These are phyloP conservation scores for Euryodendron excelsum DNA, from an alignment of 148 eudicot genomes.

Conservation along the genomic window DNA sequence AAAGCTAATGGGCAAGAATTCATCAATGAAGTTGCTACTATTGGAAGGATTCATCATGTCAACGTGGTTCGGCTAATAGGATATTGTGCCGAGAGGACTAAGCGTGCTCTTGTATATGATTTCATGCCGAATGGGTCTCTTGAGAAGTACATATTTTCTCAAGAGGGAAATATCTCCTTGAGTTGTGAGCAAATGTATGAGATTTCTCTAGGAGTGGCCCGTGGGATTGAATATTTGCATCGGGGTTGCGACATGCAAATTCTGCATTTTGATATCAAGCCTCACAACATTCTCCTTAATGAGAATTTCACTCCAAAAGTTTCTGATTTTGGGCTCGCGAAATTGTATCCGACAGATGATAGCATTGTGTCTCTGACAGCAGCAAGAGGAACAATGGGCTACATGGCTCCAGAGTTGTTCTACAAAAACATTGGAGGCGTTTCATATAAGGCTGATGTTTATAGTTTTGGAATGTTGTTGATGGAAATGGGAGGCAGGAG, in stretches of 20 bases:
- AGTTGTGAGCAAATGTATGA: conserved; percentile 13
- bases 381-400: conserved; percentile 9
- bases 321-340: conserved; percentile 20
- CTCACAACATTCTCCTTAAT: conserved; percentile 23
- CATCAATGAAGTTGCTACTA: conserved; percentile 24
- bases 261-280: conserved; percentile 25
- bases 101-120: conserved; percentile 24
- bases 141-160: conserved; percentile 11
- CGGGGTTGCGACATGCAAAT: conserved; percentile 22
- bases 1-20: conserved; percentile 20
- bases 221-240: conserved; percentile 18
- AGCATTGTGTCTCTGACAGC: conserved; percentile 9
- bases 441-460: conserved; percentile 5
- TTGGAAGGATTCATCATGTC: conserved; percentile 27
- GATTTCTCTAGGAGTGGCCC: conserved; percentile 25
- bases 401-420: conserved; percentile 7
- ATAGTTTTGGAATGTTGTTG: conserved; percentile 10
- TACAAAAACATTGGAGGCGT: conserved; percentile 5
- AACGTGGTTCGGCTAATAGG: conserved; percentile 23
- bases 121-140: conserved; percentile 31
- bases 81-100: conserved; percentile 18
- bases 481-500: conserved; percentile 8
- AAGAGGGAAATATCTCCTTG: not conserved
- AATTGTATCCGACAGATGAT: conserved; percentile 11
- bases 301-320: conserved; percentile 25